These are phyloP conservation scores for Ophiostoma montium DNA, from an alignment of 2,329 filamentous ascomycete genomes.

Conservation along the genomic window DNA sequence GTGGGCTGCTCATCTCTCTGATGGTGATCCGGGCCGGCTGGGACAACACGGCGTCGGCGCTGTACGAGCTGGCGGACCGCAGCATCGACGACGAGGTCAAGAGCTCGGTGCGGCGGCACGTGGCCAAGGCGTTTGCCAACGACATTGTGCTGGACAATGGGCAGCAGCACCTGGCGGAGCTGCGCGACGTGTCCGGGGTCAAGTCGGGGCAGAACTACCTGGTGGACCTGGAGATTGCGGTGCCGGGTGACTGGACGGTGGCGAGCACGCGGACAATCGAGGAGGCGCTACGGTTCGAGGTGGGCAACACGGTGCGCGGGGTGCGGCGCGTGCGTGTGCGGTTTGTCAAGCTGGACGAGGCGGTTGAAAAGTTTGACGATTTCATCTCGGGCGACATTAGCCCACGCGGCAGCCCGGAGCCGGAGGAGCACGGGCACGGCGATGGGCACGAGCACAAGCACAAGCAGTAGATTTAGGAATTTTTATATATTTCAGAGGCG, in stretches of 20 bases:
- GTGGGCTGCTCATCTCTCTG: slow-evolving; percentile 79
- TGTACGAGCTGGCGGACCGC: slow-evolving; percentile 84
- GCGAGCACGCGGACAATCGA: slow-evolving; percentile 58
- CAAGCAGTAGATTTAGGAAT: slow-evolving; percentile 2
- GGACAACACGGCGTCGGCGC: slow-evolving; percentile 67
- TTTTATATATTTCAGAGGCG: no score
- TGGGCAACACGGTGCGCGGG: slow-evolving; percentile 68
- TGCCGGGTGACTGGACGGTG: slow-evolving; percentile 64
- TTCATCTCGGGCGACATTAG: slow-evolving; percentile 55
- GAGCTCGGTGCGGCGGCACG: slow-evolving; percentile 52
- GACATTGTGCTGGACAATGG: slow-evolving; percentile 28
- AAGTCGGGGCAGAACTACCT: slow-evolving; percentile 96
- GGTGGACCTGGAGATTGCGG: slow-evolving; percentile 74
- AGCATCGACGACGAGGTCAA: slow-evolving; percentile 78
- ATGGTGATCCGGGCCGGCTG: slow-evolving; percentile 87
- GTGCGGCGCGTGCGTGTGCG: slow-evolving; percentile 72
- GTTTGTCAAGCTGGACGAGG: slow-evolving; percentile 58
- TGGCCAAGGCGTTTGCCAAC: slow-evolving; percentile 37
- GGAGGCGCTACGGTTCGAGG: slow-evolving; percentile 52
- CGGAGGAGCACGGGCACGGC: slow-evolving; percentile 35
- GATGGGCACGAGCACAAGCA: slow-evolving; percentile 23
- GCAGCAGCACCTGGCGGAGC: slow-evolving; percentile 46
- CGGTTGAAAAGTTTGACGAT: slow-evolving; percentile 53
- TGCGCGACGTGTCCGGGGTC: slow-evolving; percentile 71
- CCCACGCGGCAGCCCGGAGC: slow-evolving; percentile 42